phyloP scores from a whole-genome alignment of 164 flowering plant genomes.

The Macadamia integrifolia region DNA sequence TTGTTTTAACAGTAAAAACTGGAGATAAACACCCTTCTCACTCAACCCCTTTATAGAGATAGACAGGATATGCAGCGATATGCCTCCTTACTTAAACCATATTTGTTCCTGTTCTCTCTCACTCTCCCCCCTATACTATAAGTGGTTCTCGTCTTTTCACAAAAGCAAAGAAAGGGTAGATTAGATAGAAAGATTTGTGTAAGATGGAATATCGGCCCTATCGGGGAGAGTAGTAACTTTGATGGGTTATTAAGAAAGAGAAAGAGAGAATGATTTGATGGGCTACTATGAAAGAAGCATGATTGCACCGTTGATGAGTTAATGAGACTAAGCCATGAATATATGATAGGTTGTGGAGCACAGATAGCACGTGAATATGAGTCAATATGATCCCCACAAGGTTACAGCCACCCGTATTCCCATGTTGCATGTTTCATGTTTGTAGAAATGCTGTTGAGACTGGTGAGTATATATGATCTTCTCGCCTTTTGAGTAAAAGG shows the following conservation, averaged over 20 bases:
- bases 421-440: background rate
- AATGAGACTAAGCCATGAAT: no score
- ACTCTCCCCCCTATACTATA: background rate
- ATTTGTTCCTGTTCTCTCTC: background rate
- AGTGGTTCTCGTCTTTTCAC: conserved; percentile 1
- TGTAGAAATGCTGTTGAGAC: background rate
- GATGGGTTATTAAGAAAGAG: background rate
- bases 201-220: background rate
- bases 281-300: no score
- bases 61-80: no score
- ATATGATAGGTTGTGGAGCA: no score
- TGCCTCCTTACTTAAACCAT: background rate
- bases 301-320: no score
- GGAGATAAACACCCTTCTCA: background rate
- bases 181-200: background rate
- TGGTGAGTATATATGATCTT: no score
- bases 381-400: background rate
- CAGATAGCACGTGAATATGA: no score
- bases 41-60: no score
- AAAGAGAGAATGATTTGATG: background rate
- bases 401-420: background rate
- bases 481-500: background rate
- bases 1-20: background rate
- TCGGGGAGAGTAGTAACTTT: background rate
- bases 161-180: conserved; percentile 1